phyloP scores from a whole-genome alignment of 129 eudicot species.

The Flaveria brownii region DNA sequence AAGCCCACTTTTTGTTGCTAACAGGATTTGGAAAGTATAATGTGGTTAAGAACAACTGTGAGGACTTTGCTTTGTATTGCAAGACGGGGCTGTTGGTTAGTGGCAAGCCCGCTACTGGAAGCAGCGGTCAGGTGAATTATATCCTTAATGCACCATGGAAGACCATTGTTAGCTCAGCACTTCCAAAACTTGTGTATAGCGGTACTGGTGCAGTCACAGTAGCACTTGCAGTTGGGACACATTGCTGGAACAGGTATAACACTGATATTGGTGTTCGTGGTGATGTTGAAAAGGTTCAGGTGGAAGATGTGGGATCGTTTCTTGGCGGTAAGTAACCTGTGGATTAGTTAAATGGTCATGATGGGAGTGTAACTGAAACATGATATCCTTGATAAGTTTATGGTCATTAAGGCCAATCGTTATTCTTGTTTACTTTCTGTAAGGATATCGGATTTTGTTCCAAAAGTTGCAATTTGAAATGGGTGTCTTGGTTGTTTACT shows the following conservation, averaged over 20 bases:
- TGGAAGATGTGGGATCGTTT: slow-evolving; percentile 5
- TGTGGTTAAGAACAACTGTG: slow-evolving; percentile 52
- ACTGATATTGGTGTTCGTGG: slow-evolving; percentile 20
- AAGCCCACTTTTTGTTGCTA: slow-evolving; percentile 42
- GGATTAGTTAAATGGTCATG: background rate
- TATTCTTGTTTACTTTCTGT: background rate
- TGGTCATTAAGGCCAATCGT: background rate
- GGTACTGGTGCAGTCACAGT: background rate
- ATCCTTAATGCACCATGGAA: background rate
- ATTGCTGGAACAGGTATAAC: background rate
- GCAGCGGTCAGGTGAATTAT: slow-evolving; percentile 53
- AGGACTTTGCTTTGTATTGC: slow-evolving; percentile 66
- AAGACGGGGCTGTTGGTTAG: slow-evolving; percentile 48
- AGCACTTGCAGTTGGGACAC: background rate
- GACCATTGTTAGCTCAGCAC: background rate
- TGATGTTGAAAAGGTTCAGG: slow-evolving; percentile 14
- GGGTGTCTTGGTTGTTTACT: background rate
- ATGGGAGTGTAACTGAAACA: background rate
- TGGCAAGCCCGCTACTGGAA: slow-evolving; percentile 37
- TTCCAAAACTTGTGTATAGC: slow-evolving; percentile 1
- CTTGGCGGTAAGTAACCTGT: background rate
- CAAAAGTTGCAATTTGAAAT: background rate
- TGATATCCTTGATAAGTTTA: background rate
- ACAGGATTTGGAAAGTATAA: slow-evolving; percentile 57
- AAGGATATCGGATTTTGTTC: background rate